Evolutionary conservation across 805 yeast species (phyloP).

Genomic region (Nakazawaea wyomingensis): DNA sequence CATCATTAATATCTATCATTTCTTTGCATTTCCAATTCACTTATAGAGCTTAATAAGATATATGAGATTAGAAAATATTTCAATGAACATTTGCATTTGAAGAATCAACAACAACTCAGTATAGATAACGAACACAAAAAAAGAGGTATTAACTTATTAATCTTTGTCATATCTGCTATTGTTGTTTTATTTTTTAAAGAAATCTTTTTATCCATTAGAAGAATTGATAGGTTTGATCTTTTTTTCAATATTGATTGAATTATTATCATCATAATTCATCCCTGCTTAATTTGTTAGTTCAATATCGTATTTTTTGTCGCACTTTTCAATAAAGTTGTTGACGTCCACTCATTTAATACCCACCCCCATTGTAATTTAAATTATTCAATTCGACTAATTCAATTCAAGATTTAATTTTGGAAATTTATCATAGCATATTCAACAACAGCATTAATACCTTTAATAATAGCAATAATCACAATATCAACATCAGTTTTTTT

Average conservation of each 20-base stretch:
- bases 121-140: not conserved
- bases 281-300: not conserved
- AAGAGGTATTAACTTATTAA: conserved; percentile 9
- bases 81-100: not conserved
- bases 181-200: not conserved
- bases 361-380: not conserved
- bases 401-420: not conserved
- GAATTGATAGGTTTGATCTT: too few species aligned
- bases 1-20: not conserved
- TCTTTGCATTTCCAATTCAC: not conserved
- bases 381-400: not conserved
- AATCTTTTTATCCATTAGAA: not conserved
- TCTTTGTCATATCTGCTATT: conserved; percentile 1
- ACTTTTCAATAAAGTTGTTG: conserved; percentile 9
- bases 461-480: too few species aligned
- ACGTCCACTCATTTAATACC: conserved; percentile 13
- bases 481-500: not conserved
- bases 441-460: too few species aligned
- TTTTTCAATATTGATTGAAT: not conserved
- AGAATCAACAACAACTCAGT: not conserved
- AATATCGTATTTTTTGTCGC: not conserved
- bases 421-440: too few species aligned
- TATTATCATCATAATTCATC: not conserved
- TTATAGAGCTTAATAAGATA: not conserved
- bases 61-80: not conserved